Percentiles rank a stretch among this genome's conserved stretches.
Conservation (phyloP, 345 rosid genomes). For the Populus deltoides region DNA sequence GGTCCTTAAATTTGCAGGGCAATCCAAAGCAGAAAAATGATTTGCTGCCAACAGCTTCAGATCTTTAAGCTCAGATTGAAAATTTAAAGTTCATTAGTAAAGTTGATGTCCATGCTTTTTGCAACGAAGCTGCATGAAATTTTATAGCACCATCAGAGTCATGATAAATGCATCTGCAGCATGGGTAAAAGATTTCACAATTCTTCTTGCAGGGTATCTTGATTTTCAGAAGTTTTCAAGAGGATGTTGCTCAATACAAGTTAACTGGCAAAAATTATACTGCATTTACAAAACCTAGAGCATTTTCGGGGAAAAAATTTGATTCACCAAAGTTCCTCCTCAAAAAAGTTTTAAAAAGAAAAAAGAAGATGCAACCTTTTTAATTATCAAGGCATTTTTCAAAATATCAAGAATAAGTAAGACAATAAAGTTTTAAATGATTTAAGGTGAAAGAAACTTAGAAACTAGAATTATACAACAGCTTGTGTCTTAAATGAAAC, state of each 20-base stretch:
- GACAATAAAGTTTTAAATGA: neutral
- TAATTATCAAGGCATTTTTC: neutral
- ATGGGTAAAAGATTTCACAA: neutral
- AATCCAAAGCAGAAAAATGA: neutral
- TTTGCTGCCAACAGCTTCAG: neutral
- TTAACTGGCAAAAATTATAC: neutral
- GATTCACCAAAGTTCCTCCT: neutral
- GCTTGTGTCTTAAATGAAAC: neutral
- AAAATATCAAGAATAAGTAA: neutral
- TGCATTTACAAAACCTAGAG: neutral
- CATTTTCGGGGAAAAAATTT: neutral
- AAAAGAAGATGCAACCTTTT: neutral
- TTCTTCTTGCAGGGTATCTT: neutral
- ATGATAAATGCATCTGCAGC: neutral
- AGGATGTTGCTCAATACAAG: neutral
- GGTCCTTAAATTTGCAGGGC: neutral
- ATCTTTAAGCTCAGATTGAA: neutral
- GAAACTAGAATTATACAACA: neutral
- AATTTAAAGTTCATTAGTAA: neutral
- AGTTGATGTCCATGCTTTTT: neutral
- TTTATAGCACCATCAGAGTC: neutral
- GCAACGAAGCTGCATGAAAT: neutral
- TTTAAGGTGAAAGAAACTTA: conserved; percentile 1
- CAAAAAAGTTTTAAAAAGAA: neutral
- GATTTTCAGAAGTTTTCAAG: neutral